These are phyloP conservation scores for Trifolium pratense DNA, from an alignment of 306 rosid genomes.

Conservation along the genomic window DNA sequence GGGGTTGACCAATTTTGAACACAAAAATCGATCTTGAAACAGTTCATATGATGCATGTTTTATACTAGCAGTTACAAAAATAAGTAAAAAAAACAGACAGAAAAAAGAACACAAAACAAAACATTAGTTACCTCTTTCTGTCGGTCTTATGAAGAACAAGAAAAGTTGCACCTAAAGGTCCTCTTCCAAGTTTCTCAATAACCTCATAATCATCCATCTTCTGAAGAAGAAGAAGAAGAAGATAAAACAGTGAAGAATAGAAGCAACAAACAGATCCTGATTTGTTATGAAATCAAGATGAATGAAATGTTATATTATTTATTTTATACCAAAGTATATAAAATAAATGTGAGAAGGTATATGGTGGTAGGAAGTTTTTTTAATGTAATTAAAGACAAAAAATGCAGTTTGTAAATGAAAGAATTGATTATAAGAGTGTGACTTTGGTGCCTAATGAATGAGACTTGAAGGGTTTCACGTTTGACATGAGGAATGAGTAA, in stretches of 20 bases:
- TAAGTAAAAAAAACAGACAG: neutral
- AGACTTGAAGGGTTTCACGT: conserved; percentile 46
- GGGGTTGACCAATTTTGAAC: conserved; percentile 27
- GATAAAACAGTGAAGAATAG: conserved; percentile 41
- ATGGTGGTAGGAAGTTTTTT: too few species aligned
- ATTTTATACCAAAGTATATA: conserved; percentile 1
- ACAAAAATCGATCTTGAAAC: conserved; percentile 35
- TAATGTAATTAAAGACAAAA: conserved; percentile 24
- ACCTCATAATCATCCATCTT: conserved; percentile 79
- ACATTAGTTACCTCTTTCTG: conserved; percentile 60
- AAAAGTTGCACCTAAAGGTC: conserved; percentile 80
- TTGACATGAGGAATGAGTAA: conserved; percentile 51
- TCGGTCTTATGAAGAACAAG: conserved; percentile 76
- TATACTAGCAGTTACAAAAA: neutral
- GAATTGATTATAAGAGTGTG: conserved; percentile 41
- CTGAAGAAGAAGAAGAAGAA: too few species aligned
- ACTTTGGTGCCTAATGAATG: conserved; percentile 42
- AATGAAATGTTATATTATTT: conserved; percentile 3
- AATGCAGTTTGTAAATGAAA: conserved; percentile 17
- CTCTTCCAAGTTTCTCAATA: conserved; percentile 83
- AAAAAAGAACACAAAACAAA: neutral
- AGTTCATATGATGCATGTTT: conserved; percentile 19
- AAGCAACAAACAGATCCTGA: conserved; percentile 50
- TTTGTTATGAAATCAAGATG: conserved; percentile 40
- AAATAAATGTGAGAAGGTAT: neutral